Evolutionary conservation across 345 rosid species (phyloP), one percentile per base, ranked within the genome.

Genomic region (Pistacia atlantica): DNA sequence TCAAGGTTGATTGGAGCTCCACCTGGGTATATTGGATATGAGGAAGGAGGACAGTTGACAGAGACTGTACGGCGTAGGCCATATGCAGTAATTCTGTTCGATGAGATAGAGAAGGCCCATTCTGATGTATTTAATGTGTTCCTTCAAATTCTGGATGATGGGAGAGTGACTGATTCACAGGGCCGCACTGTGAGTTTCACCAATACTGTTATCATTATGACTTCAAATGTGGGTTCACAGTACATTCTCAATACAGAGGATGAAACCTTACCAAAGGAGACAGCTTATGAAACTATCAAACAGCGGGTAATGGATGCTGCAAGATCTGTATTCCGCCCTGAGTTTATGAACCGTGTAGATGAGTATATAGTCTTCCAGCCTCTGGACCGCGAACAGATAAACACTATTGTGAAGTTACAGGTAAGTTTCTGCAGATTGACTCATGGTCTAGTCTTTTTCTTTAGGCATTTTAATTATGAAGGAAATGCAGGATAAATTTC

Each of bases 331-430:
- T 97, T 97, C 75, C 92, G 98, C 48, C 99, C 99, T 1, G 99
- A 97, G 79, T 97, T 97, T 82, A 92, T 97, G 97, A 97, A 94
- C 77, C 85, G 99, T 51, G 98, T 97, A 38, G 99, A 97, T 75
- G 98, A 97, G 78, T 97, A 97, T 84, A 97, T 97, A 46, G 98
- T 97, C 18, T 97, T 97, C 98, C 98, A 97, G 83, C 98, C 99
- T 59, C 82, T 97, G 80, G 92, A 89, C 77, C 96, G 92, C 0
- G 79, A 83, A 8, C 98, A 97, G 82, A 97, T 97, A 78, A 84
- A 81, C 90, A 78, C 86, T 31, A 97, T 97, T 56, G 99, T 97
- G 75, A 88, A 83, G 56, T 86, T 97, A 73, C 99, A 97, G 95
- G 99, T 94, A 87, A 58, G 85, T 33, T 75, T 48, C 25, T 59